These are phyloP conservation scores for Conoideocrella luteorostrata DNA, from an alignment of 2,329 filamentous ascomycete species.

Conservation along the genomic window DNA sequence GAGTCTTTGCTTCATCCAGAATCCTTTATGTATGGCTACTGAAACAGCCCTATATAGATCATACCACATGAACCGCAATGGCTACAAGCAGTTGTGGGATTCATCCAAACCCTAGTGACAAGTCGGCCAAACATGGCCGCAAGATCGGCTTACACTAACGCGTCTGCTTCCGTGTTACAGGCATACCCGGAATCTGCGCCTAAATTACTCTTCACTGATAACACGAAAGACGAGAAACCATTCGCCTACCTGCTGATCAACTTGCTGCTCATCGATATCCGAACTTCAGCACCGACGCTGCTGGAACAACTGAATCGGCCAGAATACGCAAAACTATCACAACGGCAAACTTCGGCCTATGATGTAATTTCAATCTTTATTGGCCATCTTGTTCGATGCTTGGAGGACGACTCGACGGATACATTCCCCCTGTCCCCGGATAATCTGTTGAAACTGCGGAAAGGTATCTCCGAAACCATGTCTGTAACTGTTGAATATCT, in stretches of 20 bases:
- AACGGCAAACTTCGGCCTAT: slow-evolving; percentile 53
- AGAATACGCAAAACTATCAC: slow-evolving; percentile 43
- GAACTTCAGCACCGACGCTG: slow-evolving; percentile 54
- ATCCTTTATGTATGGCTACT: too few species aligned
- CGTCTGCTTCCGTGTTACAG: slow-evolving; percentile 51
- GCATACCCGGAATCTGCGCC: slow-evolving; percentile 42
- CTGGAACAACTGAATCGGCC: slow-evolving; percentile 51
- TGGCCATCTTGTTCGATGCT: slow-evolving; percentile 47
- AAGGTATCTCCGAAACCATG: slow-evolving; percentile 55
- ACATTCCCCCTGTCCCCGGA: slow-evolving; percentile 47
- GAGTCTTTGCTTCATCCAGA: slow-evolving; percentile 18
- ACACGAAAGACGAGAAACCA: slow-evolving; percentile 39
- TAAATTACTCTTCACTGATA: slow-evolving; percentile 45
- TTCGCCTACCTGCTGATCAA: slow-evolving; percentile 58
- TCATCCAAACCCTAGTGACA: slow-evolving; percentile 47
- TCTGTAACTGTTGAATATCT: slow-evolving; percentile 59
- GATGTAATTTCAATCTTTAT: slow-evolving; percentile 57
- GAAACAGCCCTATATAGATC: slow-evolving; percentile 31
- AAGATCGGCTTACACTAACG: slow-evolving; percentile 53
- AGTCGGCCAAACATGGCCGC: slow-evolving; percentile 49
- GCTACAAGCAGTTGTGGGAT: slow-evolving; percentile 39
- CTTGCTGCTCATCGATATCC: slow-evolving; percentile 60
- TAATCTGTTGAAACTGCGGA: slow-evolving; percentile 54
- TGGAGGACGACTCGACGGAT: slow-evolving; percentile 40
- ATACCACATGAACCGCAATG: slow-evolving; percentile 46